Conservation (phyloP, 2,329 filamentous ascomycete genomes). For the Neofusicoccum sp. region DNA sequence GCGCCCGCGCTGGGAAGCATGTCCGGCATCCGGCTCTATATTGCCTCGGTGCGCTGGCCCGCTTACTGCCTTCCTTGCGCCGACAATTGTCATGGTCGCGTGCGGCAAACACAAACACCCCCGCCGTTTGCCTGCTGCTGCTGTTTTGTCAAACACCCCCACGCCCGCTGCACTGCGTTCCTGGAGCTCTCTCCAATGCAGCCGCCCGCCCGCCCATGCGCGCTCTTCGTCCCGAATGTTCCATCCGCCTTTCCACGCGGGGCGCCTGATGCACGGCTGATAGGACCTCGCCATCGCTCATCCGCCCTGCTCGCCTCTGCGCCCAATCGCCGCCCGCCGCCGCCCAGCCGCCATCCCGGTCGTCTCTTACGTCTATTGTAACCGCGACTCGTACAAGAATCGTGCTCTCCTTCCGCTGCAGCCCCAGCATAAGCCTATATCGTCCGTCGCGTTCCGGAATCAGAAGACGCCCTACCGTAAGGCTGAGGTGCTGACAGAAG, state of each 20-base stretch:
- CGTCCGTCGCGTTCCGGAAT: neutral
- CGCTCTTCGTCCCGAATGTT: neutral
- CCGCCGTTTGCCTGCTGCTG: constrained; percentile 12
- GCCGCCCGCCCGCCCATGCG: neutral
- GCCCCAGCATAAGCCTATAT: neutral
- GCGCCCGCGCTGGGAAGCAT: neutral
- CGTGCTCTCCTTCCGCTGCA: neutral
- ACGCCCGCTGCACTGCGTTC: neutral
- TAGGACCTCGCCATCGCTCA: neutral
- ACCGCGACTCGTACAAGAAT: neutral
- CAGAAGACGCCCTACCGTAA: constrained; percentile 16
- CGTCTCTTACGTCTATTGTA: neutral
- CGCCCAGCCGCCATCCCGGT: neutral
- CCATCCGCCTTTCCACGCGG: neutral
- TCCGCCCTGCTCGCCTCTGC: neutral
- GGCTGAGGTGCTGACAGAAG: constrained; percentile 19
- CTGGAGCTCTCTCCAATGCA: neutral
- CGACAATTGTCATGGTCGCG: neutral
- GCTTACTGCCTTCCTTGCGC: neutral
- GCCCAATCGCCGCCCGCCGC: neutral
- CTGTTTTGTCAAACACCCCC: constrained; percentile 7
- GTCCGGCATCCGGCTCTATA: neutral
- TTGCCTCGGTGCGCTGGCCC: neutral
- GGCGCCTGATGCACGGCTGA: neutral
- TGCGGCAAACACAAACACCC: constrained; percentile 1